These are phyloP conservation scores for Gossypium ekmanianum DNA, from an alignment of 345 rosid species.

Conservation along the genomic window DNA sequence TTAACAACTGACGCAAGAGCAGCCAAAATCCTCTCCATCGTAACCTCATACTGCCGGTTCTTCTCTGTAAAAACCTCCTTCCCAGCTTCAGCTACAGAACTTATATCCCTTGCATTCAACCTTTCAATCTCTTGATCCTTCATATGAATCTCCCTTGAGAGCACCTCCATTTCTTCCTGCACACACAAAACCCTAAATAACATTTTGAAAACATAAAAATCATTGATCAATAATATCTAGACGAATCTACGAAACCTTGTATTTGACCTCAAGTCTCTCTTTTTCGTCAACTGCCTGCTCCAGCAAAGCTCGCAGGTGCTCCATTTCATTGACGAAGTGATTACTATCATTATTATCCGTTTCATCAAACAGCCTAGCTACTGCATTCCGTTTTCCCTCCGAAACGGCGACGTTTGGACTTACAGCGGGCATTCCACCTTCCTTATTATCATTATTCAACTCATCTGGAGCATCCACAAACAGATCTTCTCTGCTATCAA, in stretches of 20 bases:
- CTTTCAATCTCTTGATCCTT: slow-evolving; percentile 58
- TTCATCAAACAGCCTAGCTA: slow-evolving; percentile 1
- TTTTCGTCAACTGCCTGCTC: slow-evolving; percentile 36
- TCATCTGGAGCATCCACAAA: slow-evolving; percentile 87
- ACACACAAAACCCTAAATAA: neutral
- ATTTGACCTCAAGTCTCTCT: slow-evolving; percentile 26
- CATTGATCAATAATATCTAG: neutral
- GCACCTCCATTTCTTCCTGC: slow-evolving; percentile 57
- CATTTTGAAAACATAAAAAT: slow-evolving; percentile 7
- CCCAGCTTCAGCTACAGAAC: slow-evolving; percentile 12
- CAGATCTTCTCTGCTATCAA: slow-evolving; percentile 79
- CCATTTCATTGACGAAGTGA: slow-evolving; percentile 24
- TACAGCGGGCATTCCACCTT: slow-evolving; percentile 22
- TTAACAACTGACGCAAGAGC: slow-evolving; percentile 51
- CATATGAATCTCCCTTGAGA: slow-evolving; percentile 37
- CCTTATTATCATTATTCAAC: slow-evolving; percentile 48
- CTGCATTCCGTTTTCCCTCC: slow-evolving; percentile 10
- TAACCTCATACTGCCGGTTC: slow-evolving; percentile 39
- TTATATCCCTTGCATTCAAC: slow-evolving; percentile 42
- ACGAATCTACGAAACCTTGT: slow-evolving; percentile 32
- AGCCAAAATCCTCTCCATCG: slow-evolving; percentile 57
- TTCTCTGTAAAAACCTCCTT: slow-evolving; percentile 17
- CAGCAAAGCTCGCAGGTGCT: slow-evolving; percentile 20
- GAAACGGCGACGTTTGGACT: slow-evolving; percentile 7
- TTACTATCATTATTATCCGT: slow-evolving; percentile 11